phyloP scores from a whole-genome alignment of 1,284 basidiomycete species.

The Termitomyces sp. region DNA sequence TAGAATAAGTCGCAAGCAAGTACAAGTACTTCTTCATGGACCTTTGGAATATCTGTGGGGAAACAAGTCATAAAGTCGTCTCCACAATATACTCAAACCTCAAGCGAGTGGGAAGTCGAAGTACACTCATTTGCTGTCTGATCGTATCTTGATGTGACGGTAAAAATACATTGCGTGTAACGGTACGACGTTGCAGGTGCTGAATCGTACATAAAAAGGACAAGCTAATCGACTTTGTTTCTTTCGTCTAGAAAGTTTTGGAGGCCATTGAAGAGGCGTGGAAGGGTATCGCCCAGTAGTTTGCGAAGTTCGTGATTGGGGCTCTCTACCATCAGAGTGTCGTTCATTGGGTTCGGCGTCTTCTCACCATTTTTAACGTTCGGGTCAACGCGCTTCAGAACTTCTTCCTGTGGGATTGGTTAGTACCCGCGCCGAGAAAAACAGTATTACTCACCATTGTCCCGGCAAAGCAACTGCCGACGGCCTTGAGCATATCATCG shows the following conservation, averaged over 20 bases:
- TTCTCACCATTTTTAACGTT: not conserved
- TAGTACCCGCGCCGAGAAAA: not conserved
- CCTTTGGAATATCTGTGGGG: too few relatives aligned
- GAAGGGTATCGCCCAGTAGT: constrained; percentile 2
- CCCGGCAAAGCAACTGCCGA: constrained; percentile 26
- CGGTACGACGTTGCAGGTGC: not conserved
- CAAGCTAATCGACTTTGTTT: not conserved
- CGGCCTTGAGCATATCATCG: constrained; percentile 28
- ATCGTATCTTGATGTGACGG: not conserved
- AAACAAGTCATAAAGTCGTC: too few relatives aligned
- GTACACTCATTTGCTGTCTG: not conserved
- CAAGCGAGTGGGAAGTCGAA: too few relatives aligned
- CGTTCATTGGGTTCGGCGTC: not conserved
- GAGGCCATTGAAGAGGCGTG: constrained; percentile 4
- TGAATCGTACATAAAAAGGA: not conserved
- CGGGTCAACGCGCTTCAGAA: constrained; percentile 5
- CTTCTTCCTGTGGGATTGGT: constrained; percentile 3
- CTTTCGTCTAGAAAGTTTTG: constrained; percentile 8
- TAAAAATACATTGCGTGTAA: not conserved
- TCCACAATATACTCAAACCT: too few relatives aligned
- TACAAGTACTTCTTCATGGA: too few relatives aligned
- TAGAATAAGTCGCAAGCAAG: too few relatives aligned
- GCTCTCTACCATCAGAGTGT: not conserved
- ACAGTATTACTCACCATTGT: constrained; percentile 20
- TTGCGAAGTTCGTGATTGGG: constrained; percentile 1